Evolutionary conservation across 2,329 filamentous ascomycete species (phyloP), one percentile per base, ranked within the genome.

Genomic region (Eurotiales sp.): DNA sequence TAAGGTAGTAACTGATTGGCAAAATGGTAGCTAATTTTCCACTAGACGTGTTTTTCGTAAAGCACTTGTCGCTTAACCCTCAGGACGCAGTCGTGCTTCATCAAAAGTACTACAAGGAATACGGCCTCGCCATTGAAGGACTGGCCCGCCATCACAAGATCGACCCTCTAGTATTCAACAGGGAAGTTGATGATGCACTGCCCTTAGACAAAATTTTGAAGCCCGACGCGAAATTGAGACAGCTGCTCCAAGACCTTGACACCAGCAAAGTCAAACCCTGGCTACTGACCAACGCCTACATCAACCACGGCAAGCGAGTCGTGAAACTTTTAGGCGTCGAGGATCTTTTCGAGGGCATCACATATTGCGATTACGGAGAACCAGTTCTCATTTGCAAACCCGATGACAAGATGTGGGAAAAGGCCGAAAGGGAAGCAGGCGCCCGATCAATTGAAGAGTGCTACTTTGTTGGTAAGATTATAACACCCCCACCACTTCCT

Each of bases 251-350:
- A 67, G 87, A 91, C 58, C 84, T 99, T 49, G 91, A 99, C 70
- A 85, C 71, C 53, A 81, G 75, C 62, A 95, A 95, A 67, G 88
- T 96, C 57, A 90, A 84, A 57, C 75, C 90, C 25, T 99, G 95
- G 93, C 82, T 99, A 2, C 86, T 99, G 62, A 99, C 95, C 2
- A 99, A 99, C 64, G 93, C 95, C 19, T 96, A 99, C 63, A 76
- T 95, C 57, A 97, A 79, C 29, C 93, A 99, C 64, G 93, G 84
- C 27, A 85, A 82, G 63, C 76, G 90, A 37, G 93, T 99, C 0
- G 83, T 96, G 11, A 83, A 79, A 54, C 74, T 99, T 17, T 77
- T 99, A 2, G 85, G 81, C 2, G 77, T 99, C 21, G 90, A 95
- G 1, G 89, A 96, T 65, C 73, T 92, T 22, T 99, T 99, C 64